Evolutionary conservation across 352 stramenopile species (phyloP).

Genomic region (Thalassiosira delicatula): DNA sequence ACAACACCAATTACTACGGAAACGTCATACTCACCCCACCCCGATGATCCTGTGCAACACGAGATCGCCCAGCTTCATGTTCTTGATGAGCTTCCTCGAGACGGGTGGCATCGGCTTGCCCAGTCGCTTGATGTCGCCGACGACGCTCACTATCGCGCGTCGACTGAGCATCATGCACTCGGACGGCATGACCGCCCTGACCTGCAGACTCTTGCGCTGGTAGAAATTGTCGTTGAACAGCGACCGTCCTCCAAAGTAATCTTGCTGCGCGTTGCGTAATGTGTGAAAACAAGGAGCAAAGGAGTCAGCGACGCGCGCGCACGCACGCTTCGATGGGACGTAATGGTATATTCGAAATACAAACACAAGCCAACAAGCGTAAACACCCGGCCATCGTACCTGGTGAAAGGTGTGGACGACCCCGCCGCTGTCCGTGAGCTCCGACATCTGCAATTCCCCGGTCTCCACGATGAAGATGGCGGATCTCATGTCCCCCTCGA

Average conservation of each 20-base stretch:
- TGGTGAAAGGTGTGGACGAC: slow-evolving; percentile 45
- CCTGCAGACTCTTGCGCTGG: slow-evolving; percentile 37
- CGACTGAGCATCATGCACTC: slow-evolving; percentile 56
- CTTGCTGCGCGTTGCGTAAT: slow-evolving; percentile 1
- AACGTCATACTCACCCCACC: too few relatives aligned
- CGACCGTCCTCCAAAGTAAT: slow-evolving; percentile 57
- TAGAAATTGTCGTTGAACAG: slow-evolving; percentile 54
- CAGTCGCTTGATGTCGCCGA: slow-evolving; percentile 67
- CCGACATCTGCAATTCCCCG: slow-evolving; percentile 52
- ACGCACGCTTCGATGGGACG: too few relatives aligned
- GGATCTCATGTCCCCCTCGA: slow-evolving; percentile 51
- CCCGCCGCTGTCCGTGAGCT: slow-evolving; percentile 47
- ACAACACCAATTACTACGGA: too few relatives aligned
- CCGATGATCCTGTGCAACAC: slow-evolving; percentile 72
- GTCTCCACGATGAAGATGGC: slow-evolving; percentile 52
- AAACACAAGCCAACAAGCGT: neutral
- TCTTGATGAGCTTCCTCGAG: slow-evolving; percentile 59
- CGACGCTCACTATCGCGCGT: slow-evolving; percentile 83
- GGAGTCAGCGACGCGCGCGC: too few relatives aligned
- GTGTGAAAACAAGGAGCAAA: too few relatives aligned
- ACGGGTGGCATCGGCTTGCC: slow-evolving; percentile 42
- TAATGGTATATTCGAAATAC: neutral
- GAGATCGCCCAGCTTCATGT: slow-evolving; percentile 54
- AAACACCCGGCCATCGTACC: neutral
- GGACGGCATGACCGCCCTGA: slow-evolving; percentile 43